phyloP scores from a whole-genome alignment of 495 filamentous ascomycete genomes.

The Oidiodendron maius region DNA sequence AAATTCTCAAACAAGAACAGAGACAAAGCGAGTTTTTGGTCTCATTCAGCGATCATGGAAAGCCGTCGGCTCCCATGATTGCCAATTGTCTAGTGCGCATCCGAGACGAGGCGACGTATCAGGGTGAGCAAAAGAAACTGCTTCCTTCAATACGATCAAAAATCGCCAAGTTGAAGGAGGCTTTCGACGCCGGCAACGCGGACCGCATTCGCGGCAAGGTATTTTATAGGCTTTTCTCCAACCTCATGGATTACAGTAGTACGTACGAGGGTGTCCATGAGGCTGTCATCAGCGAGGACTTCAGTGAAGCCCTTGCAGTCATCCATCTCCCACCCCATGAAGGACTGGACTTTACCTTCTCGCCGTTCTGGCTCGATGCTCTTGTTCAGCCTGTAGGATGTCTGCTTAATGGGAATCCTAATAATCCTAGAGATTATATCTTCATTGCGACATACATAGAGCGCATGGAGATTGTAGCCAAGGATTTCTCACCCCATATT shows the following conservation, averaged over 20 bases:
- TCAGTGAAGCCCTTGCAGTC: constrained; percentile 64
- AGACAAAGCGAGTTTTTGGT: background rate
- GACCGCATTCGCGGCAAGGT: constrained; percentile 58
- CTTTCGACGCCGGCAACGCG: constrained; percentile 39
- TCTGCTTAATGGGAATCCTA: constrained; percentile 70
- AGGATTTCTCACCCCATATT: background rate
- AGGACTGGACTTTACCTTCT: constrained; percentile 52
- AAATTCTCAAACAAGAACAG: background rate
- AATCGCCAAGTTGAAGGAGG: constrained; percentile 41
- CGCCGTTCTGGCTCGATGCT: constrained; percentile 68
- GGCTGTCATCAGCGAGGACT: constrained; percentile 61
- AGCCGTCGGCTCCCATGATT: background rate
- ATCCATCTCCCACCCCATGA: constrained; percentile 54
- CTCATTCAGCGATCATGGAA: background rate
- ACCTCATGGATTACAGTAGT: constrained; percentile 59
- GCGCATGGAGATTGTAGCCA: background rate
- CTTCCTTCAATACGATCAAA: constrained; percentile 30
- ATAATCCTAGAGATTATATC: constrained; percentile 36
- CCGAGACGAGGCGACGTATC: background rate
- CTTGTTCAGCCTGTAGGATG: constrained; percentile 63
- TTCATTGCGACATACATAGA: constrained; percentile 44
- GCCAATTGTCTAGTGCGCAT: background rate
- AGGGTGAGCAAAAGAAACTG: background rate
- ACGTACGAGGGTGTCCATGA: constrained; percentile 67
- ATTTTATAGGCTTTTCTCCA: constrained; percentile 64